Base-by-base conservation (phyloP, 2,329 filamentous ascomycete genomes). In the Apiospora rasikravindrae region DNA sequence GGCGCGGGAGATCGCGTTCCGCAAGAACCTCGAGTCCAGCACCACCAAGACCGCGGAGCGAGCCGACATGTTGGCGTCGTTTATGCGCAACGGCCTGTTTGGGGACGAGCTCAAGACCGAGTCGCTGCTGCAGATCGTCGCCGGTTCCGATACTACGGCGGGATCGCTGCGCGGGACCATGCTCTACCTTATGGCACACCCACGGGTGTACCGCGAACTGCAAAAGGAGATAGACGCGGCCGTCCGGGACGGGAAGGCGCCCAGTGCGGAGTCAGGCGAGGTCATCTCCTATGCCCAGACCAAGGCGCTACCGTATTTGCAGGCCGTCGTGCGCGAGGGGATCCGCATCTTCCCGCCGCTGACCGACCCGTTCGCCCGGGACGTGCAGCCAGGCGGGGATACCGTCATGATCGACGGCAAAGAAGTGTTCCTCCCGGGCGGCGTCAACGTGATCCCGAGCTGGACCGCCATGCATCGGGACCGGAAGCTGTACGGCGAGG, bases 141-240 rank as follows among this genome's bases (percentile, higher is more conserved):
- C 74, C 53, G 80, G 76, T 26, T 86, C 86, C 1, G 88, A 90
- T 74, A 89, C 87, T 7, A 88, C 87, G 0, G 85, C 88, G 0
- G 86, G 84, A 0, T 83, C 84, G 0, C 81, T 90, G 2, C 84
- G 88, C 0, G 80, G 83, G 40, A 87, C 84, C 4, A 73, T 89
- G 70, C 82, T 89, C 29, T 83, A 86, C 76, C 77, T 89, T 70
- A 82, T 85, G 47, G 85, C 84, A 7, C 83, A 83, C 14, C 86
- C 86, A 0, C 80, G 79, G 1, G 82, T 86, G 0, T 84, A 86
- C 71, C 71, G 75, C 4, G 83, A 82, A 6, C 77, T 90, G 0
- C 83, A 85, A 33, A 75, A 76, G 0, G 88, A 89, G 75, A 84
- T 88, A 44, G 81, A 84, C 61, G 76, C 74, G 7, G 83, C 82